Percentiles rank a stretch among this genome's conserved stretches.
These are phyloP conservation scores for Elsinoe fawcettii DNA, from an alignment of 2,329 filamentous ascomycete genomes.

Conservation along the genomic window DNA sequence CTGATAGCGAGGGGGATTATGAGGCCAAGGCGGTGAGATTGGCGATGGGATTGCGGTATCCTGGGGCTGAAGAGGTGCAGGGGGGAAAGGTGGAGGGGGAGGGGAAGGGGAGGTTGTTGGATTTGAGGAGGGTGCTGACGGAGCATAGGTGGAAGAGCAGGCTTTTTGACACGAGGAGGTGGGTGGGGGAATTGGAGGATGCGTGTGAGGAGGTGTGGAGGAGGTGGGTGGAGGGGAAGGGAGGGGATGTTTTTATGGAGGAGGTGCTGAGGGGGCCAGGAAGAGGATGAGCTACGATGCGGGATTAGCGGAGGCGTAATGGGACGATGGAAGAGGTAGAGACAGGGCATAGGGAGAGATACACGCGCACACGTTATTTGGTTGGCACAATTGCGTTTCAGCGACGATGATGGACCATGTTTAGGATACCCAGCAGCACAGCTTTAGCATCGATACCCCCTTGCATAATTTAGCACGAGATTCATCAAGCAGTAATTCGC, in stretches of 20 bases:
- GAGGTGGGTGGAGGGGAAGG: slow-evolving; percentile 74
- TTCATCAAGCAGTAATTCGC: not conserved
- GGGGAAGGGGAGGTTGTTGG: slow-evolving; percentile 58
- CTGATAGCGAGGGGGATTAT: slow-evolving; percentile 70
- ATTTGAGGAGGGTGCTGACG: slow-evolving; percentile 73
- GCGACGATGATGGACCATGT: not conserved
- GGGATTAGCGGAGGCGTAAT: not conserved
- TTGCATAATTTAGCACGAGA: not conserved
- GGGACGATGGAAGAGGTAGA: not conserved
- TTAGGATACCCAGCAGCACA: not conserved
- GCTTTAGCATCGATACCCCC: not conserved
- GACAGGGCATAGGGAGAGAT: not conserved
- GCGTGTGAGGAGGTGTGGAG: slow-evolving; percentile 86
- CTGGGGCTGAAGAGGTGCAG: slow-evolving; percentile 37
- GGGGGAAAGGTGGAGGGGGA: slow-evolving; percentile 35
- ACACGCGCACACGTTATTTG: not conserved
- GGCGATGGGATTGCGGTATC: slow-evolving; percentile 57
- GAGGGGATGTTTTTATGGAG: slow-evolving; percentile 83
- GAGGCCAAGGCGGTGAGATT: slow-evolving; percentile 67
- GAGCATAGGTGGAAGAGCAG: slow-evolving; percentile 76
- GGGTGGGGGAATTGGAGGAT: slow-evolving; percentile 81
- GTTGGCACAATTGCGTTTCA: not conserved
- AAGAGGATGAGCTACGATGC: too few relatives aligned
- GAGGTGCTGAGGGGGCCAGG: slow-evolving; percentile 20
- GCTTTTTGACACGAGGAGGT: slow-evolving; percentile 83